Percentiles rank a stretch among this genome's conserved stretches.
Conservation (phyloP, 352 stramenopile species). For the Peronospora tabacina region DNA sequence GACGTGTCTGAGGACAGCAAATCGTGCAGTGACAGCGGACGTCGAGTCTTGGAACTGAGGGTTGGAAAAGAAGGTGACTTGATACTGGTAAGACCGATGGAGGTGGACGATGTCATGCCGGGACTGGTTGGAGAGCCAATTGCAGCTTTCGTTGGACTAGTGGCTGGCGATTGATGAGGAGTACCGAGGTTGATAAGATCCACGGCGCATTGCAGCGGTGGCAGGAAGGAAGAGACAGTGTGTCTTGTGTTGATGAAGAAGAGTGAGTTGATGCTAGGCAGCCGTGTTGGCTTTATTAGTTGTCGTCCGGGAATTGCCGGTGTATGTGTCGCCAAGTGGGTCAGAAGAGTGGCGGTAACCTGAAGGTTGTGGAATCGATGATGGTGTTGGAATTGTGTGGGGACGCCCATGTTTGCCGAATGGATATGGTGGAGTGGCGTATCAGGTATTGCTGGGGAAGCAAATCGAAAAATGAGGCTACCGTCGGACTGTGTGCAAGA, state of each 20-base stretch:
- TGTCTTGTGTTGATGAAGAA: constrained; percentile 9
- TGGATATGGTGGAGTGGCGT: constrained; percentile 2
- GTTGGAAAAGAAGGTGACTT: neutral
- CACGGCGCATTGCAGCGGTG: constrained; percentile 21
- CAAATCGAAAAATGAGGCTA: constrained; percentile 32
- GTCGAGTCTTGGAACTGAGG: constrained; percentile 30
- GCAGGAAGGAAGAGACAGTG: constrained; percentile 3
- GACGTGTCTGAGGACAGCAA: constrained; percentile 35
- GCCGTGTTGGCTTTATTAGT: constrained; percentile 1
- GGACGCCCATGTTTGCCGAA: constrained; percentile 17
- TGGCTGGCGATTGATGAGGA: constrained; percentile 8
- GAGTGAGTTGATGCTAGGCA: constrained; percentile 23
- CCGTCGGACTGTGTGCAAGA: constrained; percentile 8
- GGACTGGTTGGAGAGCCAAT: constrained; percentile 33
- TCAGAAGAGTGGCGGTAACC: constrained; percentile 24
- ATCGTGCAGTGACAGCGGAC: constrained; percentile 44
- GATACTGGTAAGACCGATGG: neutral
- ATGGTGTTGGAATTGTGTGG: constrained; percentile 15
- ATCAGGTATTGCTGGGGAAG: constrained; percentile 22
- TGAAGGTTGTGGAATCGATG: constrained; percentile 24
- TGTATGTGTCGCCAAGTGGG: constrained; percentile 18
- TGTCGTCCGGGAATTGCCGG: constrained; percentile 20
- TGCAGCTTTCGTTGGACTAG: constrained; percentile 17
- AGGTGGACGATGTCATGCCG: constrained; percentile 18
- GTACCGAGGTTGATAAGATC: constrained; percentile 12